These are phyloP conservation scores for Globisporangium spinosum DNA, from an alignment of 352 stramenopile species.

Conservation along the genomic window DNA sequence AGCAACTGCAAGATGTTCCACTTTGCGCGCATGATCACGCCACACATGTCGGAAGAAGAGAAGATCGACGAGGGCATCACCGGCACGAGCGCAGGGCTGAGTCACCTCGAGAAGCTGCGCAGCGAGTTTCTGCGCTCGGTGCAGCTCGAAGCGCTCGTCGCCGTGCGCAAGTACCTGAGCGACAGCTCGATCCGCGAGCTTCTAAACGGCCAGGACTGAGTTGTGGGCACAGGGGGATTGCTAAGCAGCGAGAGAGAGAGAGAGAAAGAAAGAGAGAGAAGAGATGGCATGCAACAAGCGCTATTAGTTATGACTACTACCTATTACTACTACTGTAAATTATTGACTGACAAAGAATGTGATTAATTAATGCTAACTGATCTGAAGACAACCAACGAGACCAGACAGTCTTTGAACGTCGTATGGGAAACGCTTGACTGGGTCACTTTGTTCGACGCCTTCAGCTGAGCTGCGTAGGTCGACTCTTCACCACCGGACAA, in stretches of 20 bases:
- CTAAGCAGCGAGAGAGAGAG: background rate
- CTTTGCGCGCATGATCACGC: slow-evolving; percentile 62
- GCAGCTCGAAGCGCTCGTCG: slow-evolving; percentile 70
- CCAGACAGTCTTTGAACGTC: background rate
- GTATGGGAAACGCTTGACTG: background rate
- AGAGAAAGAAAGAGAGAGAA: background rate
- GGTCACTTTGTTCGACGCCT: background rate
- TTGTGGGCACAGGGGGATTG: too few relatives aligned
- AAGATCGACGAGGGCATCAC: slow-evolving; percentile 38
- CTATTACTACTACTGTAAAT: background rate
- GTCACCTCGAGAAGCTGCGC: slow-evolving; percentile 48
- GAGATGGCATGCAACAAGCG: background rate
- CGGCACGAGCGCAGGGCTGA: slow-evolving; percentile 29
- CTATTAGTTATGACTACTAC: background rate
- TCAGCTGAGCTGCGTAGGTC: background rate
- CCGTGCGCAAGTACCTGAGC: slow-evolving; percentile 69
- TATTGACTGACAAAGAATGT: background rate
- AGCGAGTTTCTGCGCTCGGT: slow-evolving; percentile 72
- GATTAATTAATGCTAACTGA: background rate
- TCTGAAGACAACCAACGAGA: background rate
- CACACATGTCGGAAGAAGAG: slow-evolving; percentile 51
- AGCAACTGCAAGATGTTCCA: slow-evolving; percentile 81
- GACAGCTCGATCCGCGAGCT: slow-evolving; percentile 64
- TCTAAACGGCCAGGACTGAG: slow-evolving; percentile 40
- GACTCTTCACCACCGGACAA: background rate